Evolutionary conservation across 2,329 filamentous ascomycete species (phyloP).

Genomic region (Aspergillus sp.): DNA sequence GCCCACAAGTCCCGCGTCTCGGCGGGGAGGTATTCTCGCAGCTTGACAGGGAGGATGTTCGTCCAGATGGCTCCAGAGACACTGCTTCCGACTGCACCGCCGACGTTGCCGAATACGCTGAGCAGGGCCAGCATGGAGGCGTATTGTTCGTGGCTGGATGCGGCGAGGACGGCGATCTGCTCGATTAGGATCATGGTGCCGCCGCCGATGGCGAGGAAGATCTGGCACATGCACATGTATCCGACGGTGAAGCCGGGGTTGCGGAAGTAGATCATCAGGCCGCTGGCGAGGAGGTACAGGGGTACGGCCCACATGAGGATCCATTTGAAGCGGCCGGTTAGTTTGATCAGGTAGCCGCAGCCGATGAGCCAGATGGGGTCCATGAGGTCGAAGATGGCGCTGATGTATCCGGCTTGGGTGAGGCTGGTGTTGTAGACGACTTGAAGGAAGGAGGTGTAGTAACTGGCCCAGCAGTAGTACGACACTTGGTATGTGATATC

Average conservation of each 20-base stretch:
- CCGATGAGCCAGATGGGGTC: constrained; percentile 57
- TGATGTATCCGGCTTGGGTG: constrained; percentile 38
- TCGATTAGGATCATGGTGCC: constrained; percentile 53
- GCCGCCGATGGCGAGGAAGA: constrained; percentile 55
- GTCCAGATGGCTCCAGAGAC: constrained; percentile 37
- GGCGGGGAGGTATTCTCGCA: constrained; percentile 39
- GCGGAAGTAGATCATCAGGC: constrained; percentile 55
- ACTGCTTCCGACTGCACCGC: constrained; percentile 32
- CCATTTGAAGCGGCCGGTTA: constrained; percentile 52
- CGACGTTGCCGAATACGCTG: constrained; percentile 31
- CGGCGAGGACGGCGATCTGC: constrained; percentile 55
- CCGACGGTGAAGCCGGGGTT: constrained; percentile 46
- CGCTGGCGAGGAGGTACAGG: constrained; percentile 49
- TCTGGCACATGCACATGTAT: constrained; percentile 56
- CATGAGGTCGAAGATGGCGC: constrained; percentile 53
- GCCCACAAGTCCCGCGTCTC: constrained; percentile 6
- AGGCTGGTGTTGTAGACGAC: constrained; percentile 36
- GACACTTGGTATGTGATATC: constrained; percentile 22
- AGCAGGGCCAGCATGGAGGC: constrained; percentile 52
- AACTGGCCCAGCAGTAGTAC: constrained; percentile 29
- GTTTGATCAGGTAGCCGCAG: constrained; percentile 51
- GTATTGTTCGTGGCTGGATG: constrained; percentile 52
- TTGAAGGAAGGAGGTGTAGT: constrained; percentile 39
- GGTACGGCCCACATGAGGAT: constrained; percentile 51
- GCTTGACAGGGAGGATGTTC: constrained; percentile 33